Base-by-base conservation (phyloP, 2,329 filamentous ascomycete species). In the Emmonsiellopsis sp. region DNA sequence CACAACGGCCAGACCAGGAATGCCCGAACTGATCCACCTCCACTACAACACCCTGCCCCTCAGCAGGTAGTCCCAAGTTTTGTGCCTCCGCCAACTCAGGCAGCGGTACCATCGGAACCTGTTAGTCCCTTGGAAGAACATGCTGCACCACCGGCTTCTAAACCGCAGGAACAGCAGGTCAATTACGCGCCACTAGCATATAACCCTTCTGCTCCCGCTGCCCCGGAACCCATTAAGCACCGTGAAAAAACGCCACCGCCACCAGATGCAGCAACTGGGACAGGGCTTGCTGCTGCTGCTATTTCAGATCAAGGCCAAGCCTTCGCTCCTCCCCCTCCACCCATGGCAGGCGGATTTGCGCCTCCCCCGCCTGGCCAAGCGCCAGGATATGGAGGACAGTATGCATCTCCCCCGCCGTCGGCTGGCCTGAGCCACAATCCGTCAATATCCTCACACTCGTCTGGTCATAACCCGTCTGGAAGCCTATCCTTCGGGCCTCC, bases 171-270 rank as follows among this genome's bases (percentile, higher is more conserved):
- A 56, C 58, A 64, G 34, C 58, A 67, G 44, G 63, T 67, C 38
- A 68, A 64, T 58, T 77, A 73, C 55, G 66, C 75, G 2, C 79
- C 80, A 3, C 72, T 82, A 56, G 78, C 80, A n/a, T 85, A 85
- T 63, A 85, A 85, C 59, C 82, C 82, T 13, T 81, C 82, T 8
- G 82, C 82, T 5, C 82, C 82, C 20, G 74, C 81, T n/a, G 81
- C 81, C 0, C 82, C 82, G 6, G 82, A 85, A 62, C 81, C 80
- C 2, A 83, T 85, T 51, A 74, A 78, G 42, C 77, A 82, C 60
- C 77, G 82, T n/a, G 82, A 85, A 65, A 83, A 84, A 69, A 85
- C 82, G 3, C 82, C 82, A 2, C 82, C 82, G 6, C 82, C 82
- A 10, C 69, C 72, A 30, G 82, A 84, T 64, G 79, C 74, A 38